phyloP scores from a whole-genome alignment of 208 protist genomes.

The Herpetomonas samuelpessoai region DNA sequence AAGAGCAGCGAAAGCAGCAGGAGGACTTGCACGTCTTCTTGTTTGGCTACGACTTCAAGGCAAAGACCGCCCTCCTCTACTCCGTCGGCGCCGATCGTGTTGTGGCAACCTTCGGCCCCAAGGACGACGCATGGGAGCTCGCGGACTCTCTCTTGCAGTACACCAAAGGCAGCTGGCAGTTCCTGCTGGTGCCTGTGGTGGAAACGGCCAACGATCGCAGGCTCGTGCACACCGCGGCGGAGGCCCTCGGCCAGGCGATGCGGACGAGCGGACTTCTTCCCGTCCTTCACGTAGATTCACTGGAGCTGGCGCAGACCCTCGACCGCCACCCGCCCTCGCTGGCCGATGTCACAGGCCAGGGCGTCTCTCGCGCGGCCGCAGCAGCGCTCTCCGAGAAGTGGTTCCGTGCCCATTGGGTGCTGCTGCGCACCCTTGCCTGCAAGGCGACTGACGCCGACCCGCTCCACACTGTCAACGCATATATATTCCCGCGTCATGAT shows the following conservation, averaged over 20 bases:
- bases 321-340: conserved; percentile 22
- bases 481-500: conserved; percentile 50
- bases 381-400: conserved; percentile 26
- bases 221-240: conserved; percentile 24
- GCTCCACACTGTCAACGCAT: conserved; percentile 33
- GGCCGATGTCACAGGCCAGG: conserved; percentile 17
- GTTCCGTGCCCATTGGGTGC: conserved; percentile 59
- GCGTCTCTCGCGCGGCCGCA: conserved; percentile 10
- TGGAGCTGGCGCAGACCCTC: conserved; percentile 40
- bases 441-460: conserved; percentile 44
- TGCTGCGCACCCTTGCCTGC: conserved; percentile 68
- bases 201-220: conserved; percentile 35
- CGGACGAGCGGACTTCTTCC: conserved; percentile 51
- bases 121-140: conserved; percentile 24
- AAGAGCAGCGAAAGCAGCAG: conserved; percentile 5
- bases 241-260: conserved; percentile 25
- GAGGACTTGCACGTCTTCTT: conserved; percentile 47
- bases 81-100: conserved; percentile 35
- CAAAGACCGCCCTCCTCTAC: conserved; percentile 31
- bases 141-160: conserved; percentile 66
- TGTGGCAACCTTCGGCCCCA: conserved; percentile 15
- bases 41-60: conserved; percentile 26
- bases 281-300: conserved; percentile 56
- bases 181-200: conserved; percentile 63
- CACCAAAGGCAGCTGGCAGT: conserved; percentile 30